Percentiles rank a stretch among this genome's conserved stretches.
These are phyloP conservation scores for Phellopilus nigrolimitatus DNA, from an alignment of 1,284 basidiomycete species.

Conservation along the genomic window DNA sequence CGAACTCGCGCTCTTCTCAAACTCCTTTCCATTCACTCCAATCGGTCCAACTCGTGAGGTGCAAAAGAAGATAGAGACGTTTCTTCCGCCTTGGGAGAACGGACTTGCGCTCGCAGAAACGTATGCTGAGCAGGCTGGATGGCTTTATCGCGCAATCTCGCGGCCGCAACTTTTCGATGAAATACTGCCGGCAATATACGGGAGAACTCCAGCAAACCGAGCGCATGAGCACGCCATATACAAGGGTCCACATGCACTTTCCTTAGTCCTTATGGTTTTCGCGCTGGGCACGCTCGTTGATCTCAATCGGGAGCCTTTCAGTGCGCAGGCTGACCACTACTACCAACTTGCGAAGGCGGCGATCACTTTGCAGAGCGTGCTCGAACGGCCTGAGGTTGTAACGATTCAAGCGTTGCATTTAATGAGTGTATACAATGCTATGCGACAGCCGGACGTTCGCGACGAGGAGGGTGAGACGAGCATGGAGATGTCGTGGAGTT, in stretches of 20 bases:
- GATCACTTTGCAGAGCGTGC: conserved; percentile 19
- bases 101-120: conserved; percentile 10
- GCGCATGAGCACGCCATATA: conserved; percentile 1
- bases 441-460: conserved; percentile 22
- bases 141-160: conserved; percentile 17
- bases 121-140: conserved; percentile 18
- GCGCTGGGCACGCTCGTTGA: conserved; percentile 25
- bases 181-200: conserved; percentile 18
- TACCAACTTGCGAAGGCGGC: conserved; percentile 26
- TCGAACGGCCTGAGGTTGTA: conserved; percentile 20
- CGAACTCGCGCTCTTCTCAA: conserved; percentile 16
- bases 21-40: conserved; percentile 19
- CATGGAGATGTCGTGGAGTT: conserved; percentile 21
- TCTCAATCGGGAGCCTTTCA: conserved; percentile 22
- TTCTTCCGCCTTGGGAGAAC: conserved; percentile 15
- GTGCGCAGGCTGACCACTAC: conserved; percentile 26
- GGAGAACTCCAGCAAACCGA: not conserved
- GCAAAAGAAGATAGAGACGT: conserved; percentile 7
- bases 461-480: conserved; percentile 22
- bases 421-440: conserved; percentile 24
- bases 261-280: conserved; percentile 23
- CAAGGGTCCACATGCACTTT: conserved; percentile 18
- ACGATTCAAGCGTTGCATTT: conserved; percentile 23
- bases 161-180: conserved; percentile 15
- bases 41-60: conserved; percentile 12